Base-by-base conservation (phyloP, 148 eudicot genomes). In the Rhododendron ferrugineum region DNA sequence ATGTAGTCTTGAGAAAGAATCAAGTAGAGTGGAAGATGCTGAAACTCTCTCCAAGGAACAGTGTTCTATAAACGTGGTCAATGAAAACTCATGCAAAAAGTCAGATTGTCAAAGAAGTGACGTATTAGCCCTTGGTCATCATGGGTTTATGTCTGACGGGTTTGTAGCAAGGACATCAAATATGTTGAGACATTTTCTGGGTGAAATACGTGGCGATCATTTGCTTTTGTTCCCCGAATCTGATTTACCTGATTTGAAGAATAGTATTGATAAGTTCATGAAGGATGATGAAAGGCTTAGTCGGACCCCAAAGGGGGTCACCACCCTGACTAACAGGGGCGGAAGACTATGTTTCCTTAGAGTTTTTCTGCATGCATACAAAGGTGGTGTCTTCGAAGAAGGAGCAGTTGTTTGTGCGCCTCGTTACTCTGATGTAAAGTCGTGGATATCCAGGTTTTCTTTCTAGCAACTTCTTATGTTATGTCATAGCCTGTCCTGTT, bases 401-500 rank as follows among this genome's bases (percentile, higher is more conserved):
- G 95, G 97, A 80, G 98, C 98, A 11, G 93, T 92, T 81, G 88
- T 96, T 86, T 95, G 94, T 92, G 96, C 98, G 9, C 98, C 98
- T 85, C 87, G 62, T 82, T 76, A 86, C 80, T 86, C 94, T 84
- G 98, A 96, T 85, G 68, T 94, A 68, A 47, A 75, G 30, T 60
- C 72, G 50, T 92, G 86, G 89, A 90, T 81, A 80, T 89, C 92
- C 87, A 91, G 97, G 99, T 94, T 82, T 16, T 26, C 52, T 49
- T 84, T 23, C 77, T 40, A 50, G 26, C 30, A 44, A 50, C 28
- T 73, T 77, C 23, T 40, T 37, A 10, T 18, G 42, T 52, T 22
- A 8, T 66, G 52, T 26, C 75, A 13, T 32, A 30, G 40, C 36
- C 37, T 70, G 20, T 70, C 18, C 37, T 32, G 8, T 30, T 32